These are phyloP conservation scores for Cryptococcus hybrid DNA, from an alignment of 1,284 basidiomycete genomes.

Conservation along the genomic window DNA sequence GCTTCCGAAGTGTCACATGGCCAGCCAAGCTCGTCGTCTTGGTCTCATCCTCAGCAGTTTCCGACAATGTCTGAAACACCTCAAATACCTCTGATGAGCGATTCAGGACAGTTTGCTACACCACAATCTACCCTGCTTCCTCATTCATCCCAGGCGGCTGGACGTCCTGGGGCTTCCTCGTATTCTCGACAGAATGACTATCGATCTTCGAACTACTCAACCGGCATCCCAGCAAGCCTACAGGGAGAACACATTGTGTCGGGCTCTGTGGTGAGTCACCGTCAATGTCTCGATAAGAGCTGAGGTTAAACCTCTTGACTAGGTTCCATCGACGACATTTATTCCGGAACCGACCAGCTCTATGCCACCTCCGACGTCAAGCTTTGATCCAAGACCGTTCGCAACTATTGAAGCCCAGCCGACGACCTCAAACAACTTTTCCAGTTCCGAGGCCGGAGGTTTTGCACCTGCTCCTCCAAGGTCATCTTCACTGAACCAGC, in stretches of 20 bases:
- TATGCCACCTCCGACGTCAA: no score
- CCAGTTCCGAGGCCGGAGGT: background rate
- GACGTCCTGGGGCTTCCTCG: background rate
- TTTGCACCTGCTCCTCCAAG: background rate
- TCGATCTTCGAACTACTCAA: background rate
- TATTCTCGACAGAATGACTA: background rate
- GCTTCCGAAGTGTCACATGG: background rate
- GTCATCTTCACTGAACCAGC: background rate
- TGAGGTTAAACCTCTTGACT: no score
- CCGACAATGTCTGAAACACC: background rate
- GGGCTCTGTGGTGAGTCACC: no score
- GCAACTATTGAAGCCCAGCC: no score
- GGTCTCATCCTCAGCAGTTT: background rate
- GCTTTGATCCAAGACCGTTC: no score
- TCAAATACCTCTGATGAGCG: background rate
- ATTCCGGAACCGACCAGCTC: no score
- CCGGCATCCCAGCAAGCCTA: background rate
- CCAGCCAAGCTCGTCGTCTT: background rate
- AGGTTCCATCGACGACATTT: no score
- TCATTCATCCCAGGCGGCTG: background rate
- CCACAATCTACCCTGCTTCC: background rate
- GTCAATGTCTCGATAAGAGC: no score
- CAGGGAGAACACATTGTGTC: no score
- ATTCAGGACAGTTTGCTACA: background rate
- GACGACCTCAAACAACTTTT: no score